These are phyloP conservation scores for Alopecurus myosuroides DNA, from an alignment of 176 grass and related monocot species.

Conservation along the genomic window DNA sequence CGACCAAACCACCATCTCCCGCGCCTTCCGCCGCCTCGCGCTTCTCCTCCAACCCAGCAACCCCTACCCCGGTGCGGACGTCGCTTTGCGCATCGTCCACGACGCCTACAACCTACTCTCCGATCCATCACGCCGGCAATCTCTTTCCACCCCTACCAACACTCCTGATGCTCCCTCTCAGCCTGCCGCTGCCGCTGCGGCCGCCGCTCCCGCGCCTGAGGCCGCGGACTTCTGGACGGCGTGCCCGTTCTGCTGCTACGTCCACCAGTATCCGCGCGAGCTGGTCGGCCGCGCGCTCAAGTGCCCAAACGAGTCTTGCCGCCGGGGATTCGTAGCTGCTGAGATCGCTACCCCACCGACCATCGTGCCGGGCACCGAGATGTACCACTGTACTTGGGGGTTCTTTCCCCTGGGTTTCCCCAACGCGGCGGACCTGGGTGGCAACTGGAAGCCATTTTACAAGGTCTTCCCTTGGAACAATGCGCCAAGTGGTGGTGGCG, in stretches of 20 bases:
- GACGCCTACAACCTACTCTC: conserved; percentile 46
- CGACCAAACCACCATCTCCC: conserved; percentile 25
- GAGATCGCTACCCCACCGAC: conserved; percentile 56
- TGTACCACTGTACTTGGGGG: conserved; percentile 97
- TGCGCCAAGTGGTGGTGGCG: neutral
- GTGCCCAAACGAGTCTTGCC: conserved; percentile 66
- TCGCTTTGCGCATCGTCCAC: conserved; percentile 43
- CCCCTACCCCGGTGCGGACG: conserved; percentile 35
- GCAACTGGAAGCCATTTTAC: conserved; percentile 65
- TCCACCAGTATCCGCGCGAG: conserved; percentile 64
- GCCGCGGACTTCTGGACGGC: conserved; percentile 68
- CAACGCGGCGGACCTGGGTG: conserved; percentile 32
- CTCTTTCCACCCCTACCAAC: neutral
- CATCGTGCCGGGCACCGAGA: conserved; percentile 82
- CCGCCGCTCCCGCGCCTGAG: neutral
- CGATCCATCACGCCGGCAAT: conserved; percentile 33
- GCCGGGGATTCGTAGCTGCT: conserved; percentile 48
- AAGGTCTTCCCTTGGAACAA: conserved; percentile 52
- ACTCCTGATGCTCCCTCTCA: neutral
- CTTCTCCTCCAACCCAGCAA: conserved; percentile 49
- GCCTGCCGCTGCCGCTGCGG: neutral
- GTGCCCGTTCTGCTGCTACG: conserved; percentile 70
- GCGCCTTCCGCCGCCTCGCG: conserved; percentile 55
- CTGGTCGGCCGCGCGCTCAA: conserved; percentile 60
- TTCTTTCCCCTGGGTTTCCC: conserved; percentile 93